Evolutionary conservation across 1,284 basidiomycete species (phyloP), one percentile per base, ranked within the genome.

Genomic region (Ustilago xerochloae): DNA sequence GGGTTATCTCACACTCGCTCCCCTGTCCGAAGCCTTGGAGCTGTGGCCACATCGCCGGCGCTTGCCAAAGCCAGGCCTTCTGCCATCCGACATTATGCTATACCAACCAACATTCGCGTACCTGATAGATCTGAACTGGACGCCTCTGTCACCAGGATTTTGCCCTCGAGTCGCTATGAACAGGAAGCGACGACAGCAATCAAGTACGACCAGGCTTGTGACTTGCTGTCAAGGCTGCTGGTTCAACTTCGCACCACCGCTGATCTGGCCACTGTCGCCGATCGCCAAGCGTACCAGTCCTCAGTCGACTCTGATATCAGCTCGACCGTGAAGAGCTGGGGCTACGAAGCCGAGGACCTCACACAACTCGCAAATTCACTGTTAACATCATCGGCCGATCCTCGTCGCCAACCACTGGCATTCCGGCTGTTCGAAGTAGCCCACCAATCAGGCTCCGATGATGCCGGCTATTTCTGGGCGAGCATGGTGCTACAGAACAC

Each of bases 391-490:
- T 75, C 73, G 9, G 52, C 50, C 1, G 73, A 75, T 48, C 73
- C 73, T 9, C 63, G 73, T 26, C 59, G 73, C 24, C 67, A 71
- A 35, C 73, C 73, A n/a, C 58, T 75, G 3, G 67, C 73, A 0
- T 71, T 61, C 22, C 56, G 73, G 4, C 41, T 75, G 38, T 75
- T 75, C 33, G 55, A 70, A 28, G 43, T 71, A 1, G 73, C 73
- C 0, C 68, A 75, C 32, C 56, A 68, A 29, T 50, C 47, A 35
- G 73, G 67, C 0, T 75, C 45, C 26, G 76, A 75, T 35, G 78
- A 80, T 43, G 77, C 78, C 0, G 77, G 78, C 8, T 78, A 77
- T 47, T 78, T 52, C 35, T 80, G 76, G 76, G 78, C 78, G 6
- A 76, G 68, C 38, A 80, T 78, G 78, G 72, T 80, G 4, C 57